These are phyloP conservation scores for Ceratocystis smalleyi DNA, from an alignment of 2,329 filamentous ascomycete species.

Conservation along the genomic window DNA sequence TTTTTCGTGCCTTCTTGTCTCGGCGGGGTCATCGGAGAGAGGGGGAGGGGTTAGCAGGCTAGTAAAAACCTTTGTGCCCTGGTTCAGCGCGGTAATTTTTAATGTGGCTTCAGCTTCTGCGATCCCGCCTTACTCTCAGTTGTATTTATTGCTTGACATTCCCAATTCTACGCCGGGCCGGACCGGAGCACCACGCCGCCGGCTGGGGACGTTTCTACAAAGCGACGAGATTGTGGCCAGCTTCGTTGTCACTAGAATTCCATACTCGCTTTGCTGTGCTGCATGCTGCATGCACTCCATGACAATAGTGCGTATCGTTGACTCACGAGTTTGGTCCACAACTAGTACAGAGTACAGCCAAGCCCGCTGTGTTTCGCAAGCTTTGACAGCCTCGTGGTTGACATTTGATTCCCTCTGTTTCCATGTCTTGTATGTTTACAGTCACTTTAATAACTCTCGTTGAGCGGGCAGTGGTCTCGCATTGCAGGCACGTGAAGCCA, in stretches of 20 bases:
- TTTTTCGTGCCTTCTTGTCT: not conserved
- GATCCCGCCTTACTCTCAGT: not conserved
- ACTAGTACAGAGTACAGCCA: not conserved
- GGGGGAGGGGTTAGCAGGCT: not conserved
- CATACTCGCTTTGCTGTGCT: not conserved
- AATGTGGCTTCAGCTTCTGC: not conserved
- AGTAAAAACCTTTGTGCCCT: not conserved
- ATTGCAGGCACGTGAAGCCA: too few relatives aligned
- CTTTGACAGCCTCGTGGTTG: not conserved
- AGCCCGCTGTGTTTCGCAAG: not conserved
- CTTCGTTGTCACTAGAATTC: not conserved
- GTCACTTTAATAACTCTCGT: too few relatives aligned
- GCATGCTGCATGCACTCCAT: not conserved
- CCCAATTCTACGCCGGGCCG: not conserved
- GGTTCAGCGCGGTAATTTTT: not conserved
- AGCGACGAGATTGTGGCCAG: too few relatives aligned
- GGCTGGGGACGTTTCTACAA: too few relatives aligned
- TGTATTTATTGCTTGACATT: not conserved
- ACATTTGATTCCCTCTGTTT: too few relatives aligned
- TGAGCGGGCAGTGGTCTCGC: too few relatives aligned
- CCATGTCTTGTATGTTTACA: too few relatives aligned
- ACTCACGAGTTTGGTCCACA: not conserved
- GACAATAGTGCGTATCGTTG: not conserved
- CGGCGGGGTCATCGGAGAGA: slow-evolving; percentile 16
- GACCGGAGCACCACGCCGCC: not conserved